These are phyloP conservation scores for Colletotrichum destructivum DNA, from an alignment of 2,329 filamentous ascomycete species.

Conservation along the genomic window DNA sequence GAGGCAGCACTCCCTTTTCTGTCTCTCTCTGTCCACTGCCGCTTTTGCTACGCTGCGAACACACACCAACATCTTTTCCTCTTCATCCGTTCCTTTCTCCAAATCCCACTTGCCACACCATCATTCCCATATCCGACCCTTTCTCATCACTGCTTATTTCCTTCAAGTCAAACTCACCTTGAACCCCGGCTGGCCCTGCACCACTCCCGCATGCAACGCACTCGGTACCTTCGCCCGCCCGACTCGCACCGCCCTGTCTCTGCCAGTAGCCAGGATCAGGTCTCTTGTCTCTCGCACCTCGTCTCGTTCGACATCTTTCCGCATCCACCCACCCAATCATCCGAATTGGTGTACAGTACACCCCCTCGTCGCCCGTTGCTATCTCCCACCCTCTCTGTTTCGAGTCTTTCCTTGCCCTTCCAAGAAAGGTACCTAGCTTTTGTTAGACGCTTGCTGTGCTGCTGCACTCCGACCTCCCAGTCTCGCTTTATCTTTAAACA, in stretches of 20 bases:
- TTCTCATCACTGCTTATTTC: background rate
- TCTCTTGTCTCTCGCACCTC: constrained; percentile 8
- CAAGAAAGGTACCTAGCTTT: constrained; percentile 31
- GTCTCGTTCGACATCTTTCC: constrained; percentile 32
- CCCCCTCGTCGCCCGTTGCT: constrained; percentile 33
- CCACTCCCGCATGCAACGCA: background rate
- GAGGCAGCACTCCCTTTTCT: constrained; percentile 2
- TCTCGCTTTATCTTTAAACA: constrained; percentile 17
- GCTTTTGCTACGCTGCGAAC: background rate
- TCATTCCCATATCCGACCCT: constrained; percentile 28
- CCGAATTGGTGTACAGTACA: constrained; percentile 32
- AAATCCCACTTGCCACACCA: constrained; percentile 9
- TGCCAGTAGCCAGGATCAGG: constrained; percentile 19
- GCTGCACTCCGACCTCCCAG: constrained; percentile 28
- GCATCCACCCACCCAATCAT: constrained; percentile 38
- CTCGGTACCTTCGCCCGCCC: constrained; percentile 2
- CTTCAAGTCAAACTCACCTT: constrained; percentile 2
- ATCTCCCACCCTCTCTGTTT: constrained; percentile 26
- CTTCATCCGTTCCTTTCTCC: constrained; percentile 2
- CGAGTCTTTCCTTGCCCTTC: constrained; percentile 31
- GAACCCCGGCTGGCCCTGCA: constrained; percentile 14
- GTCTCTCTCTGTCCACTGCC: background rate
- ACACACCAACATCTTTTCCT: background rate
- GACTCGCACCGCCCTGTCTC: constrained; percentile 30
- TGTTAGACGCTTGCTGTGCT: constrained; percentile 30